Conservation (phyloP, 768 basidiomycete genomes). For the Suillus americanus region DNA sequence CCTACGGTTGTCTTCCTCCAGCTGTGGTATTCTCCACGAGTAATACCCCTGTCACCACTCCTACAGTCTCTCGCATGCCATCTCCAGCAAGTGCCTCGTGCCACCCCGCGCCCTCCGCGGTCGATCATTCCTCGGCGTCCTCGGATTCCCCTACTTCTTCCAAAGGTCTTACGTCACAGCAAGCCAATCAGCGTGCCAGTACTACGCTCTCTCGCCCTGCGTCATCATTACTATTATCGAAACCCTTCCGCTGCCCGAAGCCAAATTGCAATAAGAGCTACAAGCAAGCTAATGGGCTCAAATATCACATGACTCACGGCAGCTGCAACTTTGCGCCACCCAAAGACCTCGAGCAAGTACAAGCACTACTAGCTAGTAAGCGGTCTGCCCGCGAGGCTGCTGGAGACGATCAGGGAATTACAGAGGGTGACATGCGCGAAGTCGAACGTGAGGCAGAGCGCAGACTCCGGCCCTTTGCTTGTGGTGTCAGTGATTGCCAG, state of each 20-base stretch:
- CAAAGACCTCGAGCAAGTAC: conserved; percentile 78
- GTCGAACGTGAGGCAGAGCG: conserved; percentile 85
- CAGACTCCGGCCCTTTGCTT: conserved; percentile 81
- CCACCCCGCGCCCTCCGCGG: conserved; percentile 16
- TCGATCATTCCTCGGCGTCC: conserved; percentile 22
- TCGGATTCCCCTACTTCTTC: conserved; percentile 25
- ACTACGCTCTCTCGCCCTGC: conserved; percentile 50
- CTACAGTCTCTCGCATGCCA: conserved; percentile 46
- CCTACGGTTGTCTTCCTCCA: conserved; percentile 58
- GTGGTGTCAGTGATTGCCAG: conserved; percentile 82
- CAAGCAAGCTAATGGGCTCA: conserved; percentile 93
- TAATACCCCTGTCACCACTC: conserved; percentile 48
- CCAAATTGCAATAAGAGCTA: conserved; percentile 95
- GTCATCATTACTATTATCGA: conserved; percentile 67
- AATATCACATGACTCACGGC: conserved; percentile 93
- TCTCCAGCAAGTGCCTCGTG: conserved; percentile 25
- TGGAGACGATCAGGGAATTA: conserved; percentile 44
- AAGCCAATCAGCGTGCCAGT: conserved; percentile 34
- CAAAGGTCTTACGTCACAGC: conserved; percentile 27
- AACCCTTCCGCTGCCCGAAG: conserved; percentile 93
- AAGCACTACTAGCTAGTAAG: conserved; percentile 61
- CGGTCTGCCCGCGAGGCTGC: conserved; percentile 39
- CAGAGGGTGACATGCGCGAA: conserved; percentile 64
- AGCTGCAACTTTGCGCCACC: conserved; percentile 92
- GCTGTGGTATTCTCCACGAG: conserved; percentile 57